Base-by-base conservation (phyloP, 2,329 filamentous ascomycete genomes). In the Aspergillus sp. region DNA sequence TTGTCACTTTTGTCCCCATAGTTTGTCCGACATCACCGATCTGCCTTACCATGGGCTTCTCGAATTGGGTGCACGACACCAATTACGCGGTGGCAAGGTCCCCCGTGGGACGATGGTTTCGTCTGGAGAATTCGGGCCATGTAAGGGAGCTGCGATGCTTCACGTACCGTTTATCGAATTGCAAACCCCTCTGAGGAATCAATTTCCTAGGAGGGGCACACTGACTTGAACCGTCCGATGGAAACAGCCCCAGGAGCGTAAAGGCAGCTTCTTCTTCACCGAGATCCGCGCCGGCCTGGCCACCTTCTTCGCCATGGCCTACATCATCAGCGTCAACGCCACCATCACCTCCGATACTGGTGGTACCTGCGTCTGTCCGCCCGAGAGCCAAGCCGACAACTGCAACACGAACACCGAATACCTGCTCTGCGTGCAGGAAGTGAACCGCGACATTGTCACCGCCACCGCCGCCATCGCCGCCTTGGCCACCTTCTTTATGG, bases 401-500 rank as follows among this genome's bases (percentile, higher is more conserved):
- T 89, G 87, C 65, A 78, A 80, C 36, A 78, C 77, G 16, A 78
- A 82, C 59, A 62, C 69, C 42, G 75, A 77, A 18, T 82, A 82
- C 61, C 71, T 75, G 55, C 61, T 76, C 39, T 82, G 80, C 62
- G 69, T 80, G 36, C 74, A 80, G 68, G 84, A 82, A 63, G 73
- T 94, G 71, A 89, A 90, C 75, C 86, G 90, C 32, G 92, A 96
- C 71, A 78, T 93, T 45, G 89, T 96, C 56, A 96, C 92, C 6
- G 91, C 89, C 11, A 96, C 92, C 4, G 91, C 92, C 49, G 91
- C 91, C 56, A 93, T 95, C 65, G 84, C 90, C 14, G 89, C 90
- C 26, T 77, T 96, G 51, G 85, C 89, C 3, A 89, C 87, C n/a
- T 92, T 96, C 75, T 88, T 82, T 75, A 92, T 96, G 89, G 92